Base-by-base conservation (phyloP, 2,329 filamentous ascomycete species). In the Neocatenulostroma microsporum region DNA sequence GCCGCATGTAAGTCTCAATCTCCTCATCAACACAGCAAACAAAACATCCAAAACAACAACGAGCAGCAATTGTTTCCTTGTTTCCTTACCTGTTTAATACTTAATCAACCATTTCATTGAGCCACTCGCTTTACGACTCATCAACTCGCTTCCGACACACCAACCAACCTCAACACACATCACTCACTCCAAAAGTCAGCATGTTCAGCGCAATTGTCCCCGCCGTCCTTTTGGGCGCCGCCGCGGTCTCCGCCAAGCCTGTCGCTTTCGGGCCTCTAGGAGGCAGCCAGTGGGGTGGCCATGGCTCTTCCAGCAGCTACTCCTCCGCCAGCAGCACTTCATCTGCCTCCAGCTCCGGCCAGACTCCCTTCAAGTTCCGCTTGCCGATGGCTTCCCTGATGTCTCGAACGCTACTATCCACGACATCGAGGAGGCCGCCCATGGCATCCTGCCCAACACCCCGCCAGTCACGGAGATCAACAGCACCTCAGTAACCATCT, bases 361-460 rank as follows among this genome's bases (percentile, higher is more conserved):
- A 41, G 29, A 21, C n/a, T 5, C 28, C 40, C 8, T 51, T 53
- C 45, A 48, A 45, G 3, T 73, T 67, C 42, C 61, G 53, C 9
- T 57, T 70, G 43, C 56, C 20, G 69, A 81, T 48, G 75, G 74
- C 39, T 79, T 83, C 50, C 80, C 80, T 2, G 69, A 62, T 31
- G 74, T 76, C 4, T 67, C 56, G 36, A 47, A 61, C 4, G 57
- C 66, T 5, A 66, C 76, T 47, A 52, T 77, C 25, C 53, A 61
- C 0, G 37, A 56, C 2, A 80, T 82, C 38, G 63, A 77, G 44
- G 49, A 63, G n/a, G 49, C 63, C 15, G 80, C 80, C 3, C 71
- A 72, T 28, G 81, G 80, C 14, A 73, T 67, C 10, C 68, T 84
- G 0, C 73, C 80, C 7, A 77, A 80, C 40, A 64, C 64, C 1